Conservation (phyloP, 2,329 filamentous ascomycete genomes). For the Calonectria hongkongensis region DNA sequence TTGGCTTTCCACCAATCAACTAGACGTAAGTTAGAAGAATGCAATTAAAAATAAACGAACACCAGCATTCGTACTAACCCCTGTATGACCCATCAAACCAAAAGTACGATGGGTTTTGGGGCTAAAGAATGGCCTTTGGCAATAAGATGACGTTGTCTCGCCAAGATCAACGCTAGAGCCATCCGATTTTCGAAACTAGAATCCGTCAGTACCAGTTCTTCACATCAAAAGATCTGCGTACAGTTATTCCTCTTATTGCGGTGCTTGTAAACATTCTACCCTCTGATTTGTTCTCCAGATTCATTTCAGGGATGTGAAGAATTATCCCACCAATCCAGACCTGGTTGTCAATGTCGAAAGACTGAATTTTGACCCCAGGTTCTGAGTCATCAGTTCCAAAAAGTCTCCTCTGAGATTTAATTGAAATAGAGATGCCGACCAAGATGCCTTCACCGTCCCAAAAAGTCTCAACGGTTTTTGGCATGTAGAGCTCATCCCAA, state of each 20-base stretch:
- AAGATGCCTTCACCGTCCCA: conserved; percentile 16
- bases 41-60: too few relatives aligned
- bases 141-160: background rate
- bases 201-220: background rate
- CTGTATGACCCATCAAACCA: background rate
- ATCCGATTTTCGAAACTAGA: conserved; percentile 6
- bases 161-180: background rate
- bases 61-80: background rate
- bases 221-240: background rate
- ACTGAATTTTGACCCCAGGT: background rate
- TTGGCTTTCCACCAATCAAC: background rate
- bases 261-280: background rate
- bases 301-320: conserved; percentile 11
- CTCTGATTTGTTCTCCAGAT: background rate
- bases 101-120: background rate
- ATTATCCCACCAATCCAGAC: conserved; percentile 28
- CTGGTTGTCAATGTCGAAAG: background rate
- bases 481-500: conserved; percentile 6
- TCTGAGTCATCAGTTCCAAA: conserved; percentile 7
- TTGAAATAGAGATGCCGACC: conserved; percentile 5
- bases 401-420: background rate
- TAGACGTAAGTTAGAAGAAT: background rate
- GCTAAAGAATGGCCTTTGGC: conserved; percentile 2
- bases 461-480: conserved; percentile 8
- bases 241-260: background rate